Base-by-base conservation (phyloP, 768 basidiomycete species). In the Hericium coralloides region DNA sequence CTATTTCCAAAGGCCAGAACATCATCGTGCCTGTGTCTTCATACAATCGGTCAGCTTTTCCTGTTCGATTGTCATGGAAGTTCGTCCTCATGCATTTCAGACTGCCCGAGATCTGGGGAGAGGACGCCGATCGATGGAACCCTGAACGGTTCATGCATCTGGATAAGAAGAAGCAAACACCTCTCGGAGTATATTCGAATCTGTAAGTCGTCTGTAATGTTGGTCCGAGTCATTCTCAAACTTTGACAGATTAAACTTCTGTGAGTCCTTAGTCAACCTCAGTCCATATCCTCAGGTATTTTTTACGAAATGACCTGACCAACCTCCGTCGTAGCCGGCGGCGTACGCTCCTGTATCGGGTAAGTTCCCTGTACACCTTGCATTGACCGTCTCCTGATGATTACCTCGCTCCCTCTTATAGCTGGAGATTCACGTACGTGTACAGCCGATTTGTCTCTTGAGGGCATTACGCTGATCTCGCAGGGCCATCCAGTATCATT, bases 401-500 rank as follows among this genome's bases (percentile, higher is more conserved):
- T 1, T 15, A 18, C 14, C 10, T 15, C 15, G 22, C 17, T 49
- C 48, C 14, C 25, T 49, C 22, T 18, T 23, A 9, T 22, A 49
- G 48, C 6, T 49, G 60, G 58, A 57, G 58, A 56, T 61, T 61
- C 39, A 41, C 58, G 58, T 61, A 38, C 43, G 60, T 43, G 17
- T 38, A 3, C 18, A 25, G 9, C 9, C 6, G 22, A 49, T 12
- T 5, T 31, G 4, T 41, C 39, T 41, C 15, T 48, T 18, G 17
- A n/a, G 9, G 17, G 9, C 37, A 23, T 15, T n/a, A 18, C 5
- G 31, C 49, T 14, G 20, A n/a, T 25, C 2, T 63, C 71, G 43
- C 65, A 65, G 1, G 60, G 65, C 9, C 57, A 37, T 2, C 48
- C 36, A 69, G 60, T 50, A 61, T 71, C 15, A 63, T 70, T 22